Base-by-base conservation (phyloP, 164 flowering plant genomes). In the Umbellularia californica region DNA sequence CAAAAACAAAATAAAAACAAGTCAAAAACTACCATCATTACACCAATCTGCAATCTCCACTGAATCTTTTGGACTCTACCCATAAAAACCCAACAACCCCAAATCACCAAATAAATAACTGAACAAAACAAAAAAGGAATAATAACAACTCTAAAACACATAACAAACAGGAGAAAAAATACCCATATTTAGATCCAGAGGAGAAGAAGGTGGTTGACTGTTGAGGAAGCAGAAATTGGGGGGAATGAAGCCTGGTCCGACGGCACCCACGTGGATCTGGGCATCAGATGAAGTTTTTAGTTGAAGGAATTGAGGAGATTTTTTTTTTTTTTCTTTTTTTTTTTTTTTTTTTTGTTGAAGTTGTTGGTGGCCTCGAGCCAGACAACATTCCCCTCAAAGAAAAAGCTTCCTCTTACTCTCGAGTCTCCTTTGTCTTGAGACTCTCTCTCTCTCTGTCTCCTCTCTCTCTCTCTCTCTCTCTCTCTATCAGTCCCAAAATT, bases 161-260 rank as follows among this genome's bases (percentile, higher is more conserved):
- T 65, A 76, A 22, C 5, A 63, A 60, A 50, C 15, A 27, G 65
- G 28, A 76, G 23, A 66, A 50, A 22, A 24, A 68, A 50, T 70
- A 69, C 65, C 76, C 55, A 55, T 3, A 63, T 33, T 17, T 13
- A 11, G 51, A 65, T 60, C 50, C 19, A 35, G 27, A 14, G 72
- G 3, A 20, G 65, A 30, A 9, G n/a, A 12, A 11, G 66, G 17
- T 35, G 47, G 22, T 25, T 41, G 3, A 51, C 51, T 27, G 10
- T 2, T 25, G n/a, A 52, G 81, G 82, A 77, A 80, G 81, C 77
- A 64, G 51, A 67, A 33, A 77, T 83, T 88, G 91, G 79, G 90
- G 89, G 91, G 91, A 86, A 88, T 88, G 91, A 88, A 88, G 91
- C 91, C 91, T 88, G 91, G 91, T 88, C 91, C 91, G 91, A 86